phyloP scores from a whole-genome alignment of 2,329 filamentous ascomycete species.

The Apiospora rasikravindrae region DNA sequence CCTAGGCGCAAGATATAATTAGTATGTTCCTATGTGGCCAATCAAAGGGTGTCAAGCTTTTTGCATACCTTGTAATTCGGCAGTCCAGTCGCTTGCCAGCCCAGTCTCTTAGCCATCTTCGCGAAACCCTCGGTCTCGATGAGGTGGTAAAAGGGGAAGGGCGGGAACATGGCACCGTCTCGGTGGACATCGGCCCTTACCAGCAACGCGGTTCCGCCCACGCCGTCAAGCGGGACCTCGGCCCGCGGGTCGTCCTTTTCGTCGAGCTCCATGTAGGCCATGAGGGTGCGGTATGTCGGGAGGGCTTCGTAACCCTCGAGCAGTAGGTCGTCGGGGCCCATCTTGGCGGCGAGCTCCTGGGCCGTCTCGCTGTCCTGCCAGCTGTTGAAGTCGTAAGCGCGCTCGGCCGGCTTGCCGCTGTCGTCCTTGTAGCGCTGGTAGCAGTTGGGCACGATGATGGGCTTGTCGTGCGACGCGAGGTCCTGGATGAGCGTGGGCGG shows the following conservation, averaged over 20 bases:
- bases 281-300: conserved; percentile 87
- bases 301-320: conserved; percentile 93
- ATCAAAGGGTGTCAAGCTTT: conserved; percentile 22
- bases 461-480: conserved; percentile 82
- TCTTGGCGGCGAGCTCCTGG: conserved; percentile 73
- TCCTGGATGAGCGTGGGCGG: conserved; percentile 88
- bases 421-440: conserved; percentile 85
- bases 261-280: conserved; percentile 78
- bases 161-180: conserved; percentile 97
- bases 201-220: conserved; percentile 88
- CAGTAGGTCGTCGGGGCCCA: conserved; percentile 91
- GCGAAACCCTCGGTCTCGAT: conserved; percentile 99
- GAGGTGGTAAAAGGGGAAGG: conserved; percentile 94
- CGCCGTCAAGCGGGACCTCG: conserved; percentile 84
- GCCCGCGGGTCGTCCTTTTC: conserved; percentile 61
- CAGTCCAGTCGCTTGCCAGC: conserved; percentile 84
- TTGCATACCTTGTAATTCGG: conserved; percentile 90
- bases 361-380: conserved; percentile 91
- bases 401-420: conserved; percentile 72
- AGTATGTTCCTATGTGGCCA: conserved; percentile 24
- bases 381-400: conserved; percentile 96
- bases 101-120: conserved; percentile 90
- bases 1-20: conserved; percentile 1
- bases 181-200: conserved; percentile 97
- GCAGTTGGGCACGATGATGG: conserved; percentile 95